Conservation (phyloP, 2,329 filamentous ascomycete genomes). For the Colletotrichum plurivorum region DNA sequence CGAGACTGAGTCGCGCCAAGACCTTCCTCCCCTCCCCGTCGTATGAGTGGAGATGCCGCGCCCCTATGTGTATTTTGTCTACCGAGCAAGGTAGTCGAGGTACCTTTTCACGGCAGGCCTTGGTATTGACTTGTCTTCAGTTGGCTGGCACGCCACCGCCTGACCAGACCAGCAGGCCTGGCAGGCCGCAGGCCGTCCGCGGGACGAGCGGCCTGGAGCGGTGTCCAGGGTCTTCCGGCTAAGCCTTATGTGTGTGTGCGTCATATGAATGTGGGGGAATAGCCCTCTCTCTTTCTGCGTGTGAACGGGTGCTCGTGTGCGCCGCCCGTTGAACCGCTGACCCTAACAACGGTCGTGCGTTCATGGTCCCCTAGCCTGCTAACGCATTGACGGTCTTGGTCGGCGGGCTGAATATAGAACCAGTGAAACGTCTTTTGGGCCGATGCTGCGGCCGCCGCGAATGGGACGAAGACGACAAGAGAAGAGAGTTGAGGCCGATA, state of each 20-base stretch:
- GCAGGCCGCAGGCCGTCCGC: background rate
- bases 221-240: slow-evolving; percentile 6
- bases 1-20: slow-evolving; percentile 36
- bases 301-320: background rate
- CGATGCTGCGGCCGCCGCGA: slow-evolving; percentile 1
- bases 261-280: slow-evolving; percentile 15
- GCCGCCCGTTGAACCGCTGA: background rate
- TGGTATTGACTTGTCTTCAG: background rate
- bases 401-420: slow-evolving; percentile 22
- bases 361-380: background rate
- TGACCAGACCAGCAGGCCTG: background rate
- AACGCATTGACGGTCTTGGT: slow-evolving; percentile 20
- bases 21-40: slow-evolving; percentile 22
- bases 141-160: background rate
- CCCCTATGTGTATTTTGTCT: background rate
- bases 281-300: background rate
- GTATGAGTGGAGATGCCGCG: slow-evolving; percentile 20
- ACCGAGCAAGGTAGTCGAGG: too few relatives aligned
- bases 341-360: too few relatives aligned
- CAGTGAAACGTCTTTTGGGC: slow-evolving; percentile 26
- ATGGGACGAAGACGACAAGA: slow-evolving; percentile 31
- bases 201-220: slow-evolving; percentile 9
- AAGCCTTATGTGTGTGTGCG: slow-evolving; percentile 16
- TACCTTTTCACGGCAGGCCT: background rate
- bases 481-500: slow-evolving; percentile 1